Conservation (phyloP, 2,329 filamentous ascomycete species). For the Fusarium aywerte region DNA sequence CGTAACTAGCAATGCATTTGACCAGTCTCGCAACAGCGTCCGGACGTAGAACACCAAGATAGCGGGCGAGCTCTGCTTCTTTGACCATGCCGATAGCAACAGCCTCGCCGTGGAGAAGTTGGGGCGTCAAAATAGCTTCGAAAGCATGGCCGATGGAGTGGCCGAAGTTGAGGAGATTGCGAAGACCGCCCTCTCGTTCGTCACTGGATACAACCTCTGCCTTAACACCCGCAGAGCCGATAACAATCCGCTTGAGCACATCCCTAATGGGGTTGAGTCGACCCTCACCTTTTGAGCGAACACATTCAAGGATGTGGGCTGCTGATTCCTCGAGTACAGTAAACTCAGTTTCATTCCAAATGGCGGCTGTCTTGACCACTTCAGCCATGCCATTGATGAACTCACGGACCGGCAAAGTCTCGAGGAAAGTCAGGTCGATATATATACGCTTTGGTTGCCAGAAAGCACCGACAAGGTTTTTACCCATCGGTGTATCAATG, state of each 20-base stretch:
- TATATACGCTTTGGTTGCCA: conserved; percentile 97
- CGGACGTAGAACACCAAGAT: conserved; percentile 84
- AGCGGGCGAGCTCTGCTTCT: conserved; percentile 91
- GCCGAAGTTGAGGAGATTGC: conserved; percentile 96
- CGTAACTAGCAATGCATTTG: conserved; percentile 96
- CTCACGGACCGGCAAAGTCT: conserved; percentile 88
- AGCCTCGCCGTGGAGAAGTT: conserved; percentile 94
- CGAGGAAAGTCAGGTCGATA: conserved; percentile 91
- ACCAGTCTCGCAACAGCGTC: conserved; percentile 88
- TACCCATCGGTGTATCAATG: conserved; percentile 94
- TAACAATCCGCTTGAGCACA: conserved; percentile 80
- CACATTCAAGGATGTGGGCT: conserved; percentile 70
- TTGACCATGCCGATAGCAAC: conserved; percentile 99
- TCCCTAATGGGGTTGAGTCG: conserved; percentile 77
- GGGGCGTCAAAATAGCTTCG: conserved; percentile 93
- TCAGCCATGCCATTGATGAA: conserved; percentile 99
- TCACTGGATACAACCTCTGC: conserved; percentile 94
- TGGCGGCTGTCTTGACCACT: conserved; percentile 96
- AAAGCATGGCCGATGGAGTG: conserved; percentile 98
- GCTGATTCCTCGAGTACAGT: conserved; percentile 84
- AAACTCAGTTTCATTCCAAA: conserved; percentile 93
- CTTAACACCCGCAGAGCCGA: conserved; percentile 93
- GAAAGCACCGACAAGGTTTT: conserved; percentile 95
- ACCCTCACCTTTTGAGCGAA: conserved; percentile 53
- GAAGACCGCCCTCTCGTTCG: conserved; percentile 91